phyloP scores from a whole-genome alignment of 2,329 filamentous ascomycete species.

The Colletotrichum falcatum region DNA sequence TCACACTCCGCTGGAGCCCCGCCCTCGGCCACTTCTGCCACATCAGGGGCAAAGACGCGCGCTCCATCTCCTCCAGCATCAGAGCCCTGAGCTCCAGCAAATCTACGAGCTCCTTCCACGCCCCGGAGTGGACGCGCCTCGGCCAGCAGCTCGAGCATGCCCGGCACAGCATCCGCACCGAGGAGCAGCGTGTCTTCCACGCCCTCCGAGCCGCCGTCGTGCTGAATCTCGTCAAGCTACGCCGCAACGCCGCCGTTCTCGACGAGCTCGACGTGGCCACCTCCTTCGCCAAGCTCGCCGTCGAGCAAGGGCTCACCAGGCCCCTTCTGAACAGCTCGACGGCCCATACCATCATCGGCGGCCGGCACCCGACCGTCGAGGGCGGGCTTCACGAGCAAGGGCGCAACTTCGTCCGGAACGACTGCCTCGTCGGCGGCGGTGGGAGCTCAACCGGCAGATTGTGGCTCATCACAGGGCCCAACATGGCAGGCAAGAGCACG shows the following conservation, averaged over 20 bases:
- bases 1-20: constrained; percentile 88
- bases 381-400: constrained; percentile 83
- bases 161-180: constrained; percentile 81
- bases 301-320: constrained; percentile 78
- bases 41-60: constrained; percentile 82
- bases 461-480: constrained; percentile 83
- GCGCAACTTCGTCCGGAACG: constrained; percentile 84
- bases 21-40: constrained; percentile 92
- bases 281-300: constrained; percentile 84
- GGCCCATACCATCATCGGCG: constrained; percentile 82
- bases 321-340: constrained; percentile 76
- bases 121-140: constrained; percentile 85
- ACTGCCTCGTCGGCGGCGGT: constrained; percentile 81
- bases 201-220: constrained; percentile 81
- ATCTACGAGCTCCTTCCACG: constrained; percentile 85
- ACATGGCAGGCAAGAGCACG: constrained; percentile 98
- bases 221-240: constrained; percentile 83
- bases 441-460: constrained; percentile 67
- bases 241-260: constrained; percentile 89
- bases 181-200: constrained; percentile 86
- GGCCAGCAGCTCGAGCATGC: constrained; percentile 83
- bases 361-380: constrained; percentile 93
- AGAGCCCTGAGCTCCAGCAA: constrained; percentile 82
- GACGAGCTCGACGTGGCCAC: constrained; percentile 94
- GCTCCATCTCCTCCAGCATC: constrained; percentile 47